These are phyloP conservation scores for Drechslerella stenobrocha DNA, from an alignment of 2,329 filamentous ascomycete genomes.

Conservation along the genomic window DNA sequence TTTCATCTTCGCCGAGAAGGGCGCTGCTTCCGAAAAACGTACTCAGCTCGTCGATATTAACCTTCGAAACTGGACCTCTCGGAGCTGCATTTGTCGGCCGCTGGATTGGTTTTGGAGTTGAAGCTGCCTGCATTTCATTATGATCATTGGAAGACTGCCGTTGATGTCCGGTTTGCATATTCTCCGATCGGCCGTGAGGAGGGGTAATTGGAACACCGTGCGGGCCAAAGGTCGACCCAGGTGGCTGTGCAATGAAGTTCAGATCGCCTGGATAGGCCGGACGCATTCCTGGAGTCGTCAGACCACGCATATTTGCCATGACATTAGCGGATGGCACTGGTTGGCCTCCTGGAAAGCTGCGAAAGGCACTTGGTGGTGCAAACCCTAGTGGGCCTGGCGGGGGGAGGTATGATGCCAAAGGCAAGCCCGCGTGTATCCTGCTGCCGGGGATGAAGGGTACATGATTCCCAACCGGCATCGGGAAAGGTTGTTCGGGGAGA, in stretches of 20 bases:
- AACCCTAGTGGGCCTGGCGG: conserved; percentile 61
- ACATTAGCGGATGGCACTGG: conserved; percentile 60
- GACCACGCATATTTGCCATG: not conserved
- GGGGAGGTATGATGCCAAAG: conserved; percentile 56
- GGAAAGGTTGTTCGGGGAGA: conserved; percentile 59
- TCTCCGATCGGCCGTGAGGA: conserved; percentile 27
- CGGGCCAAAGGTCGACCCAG: conserved; percentile 27
- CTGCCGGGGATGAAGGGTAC: conserved; percentile 56
- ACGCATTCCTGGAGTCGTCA: not conserved
- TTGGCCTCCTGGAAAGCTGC: conserved; percentile 61
- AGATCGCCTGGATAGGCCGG: not conserved
- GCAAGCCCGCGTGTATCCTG: conserved; percentile 63
- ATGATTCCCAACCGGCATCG: conserved; percentile 55
- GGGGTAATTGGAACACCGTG: not conserved
- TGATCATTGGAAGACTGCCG: conserved; percentile 36
- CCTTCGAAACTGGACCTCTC: conserved; percentile 54
- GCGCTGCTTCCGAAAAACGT: conserved; percentile 88
- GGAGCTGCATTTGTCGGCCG: conserved; percentile 73
- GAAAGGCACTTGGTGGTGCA: conserved; percentile 59
- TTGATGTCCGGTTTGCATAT: conserved; percentile 27
- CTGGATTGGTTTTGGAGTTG: conserved; percentile 66
- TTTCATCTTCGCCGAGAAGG: conserved; percentile 75
- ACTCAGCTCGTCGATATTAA: conserved; percentile 68
- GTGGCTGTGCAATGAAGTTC: conserved; percentile 13
- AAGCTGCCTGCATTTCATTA: conserved; percentile 45